Conservation (phyloP, 2,329 filamentous ascomycete genomes). For the Didymella glomerata region DNA sequence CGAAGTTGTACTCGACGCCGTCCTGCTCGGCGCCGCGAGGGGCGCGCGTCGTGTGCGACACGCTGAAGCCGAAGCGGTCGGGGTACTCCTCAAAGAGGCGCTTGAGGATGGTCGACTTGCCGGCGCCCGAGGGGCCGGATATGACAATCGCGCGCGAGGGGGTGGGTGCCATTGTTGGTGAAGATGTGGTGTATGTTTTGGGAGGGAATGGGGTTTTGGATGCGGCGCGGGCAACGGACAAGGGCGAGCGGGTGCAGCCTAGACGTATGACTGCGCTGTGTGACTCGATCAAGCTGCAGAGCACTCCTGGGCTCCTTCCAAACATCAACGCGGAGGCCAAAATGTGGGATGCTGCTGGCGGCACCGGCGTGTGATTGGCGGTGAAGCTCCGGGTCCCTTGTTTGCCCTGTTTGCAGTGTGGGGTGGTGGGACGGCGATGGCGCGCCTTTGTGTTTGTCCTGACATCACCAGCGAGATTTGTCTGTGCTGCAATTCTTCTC, state of each 20-base stretch:
- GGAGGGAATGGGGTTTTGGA: neutral
- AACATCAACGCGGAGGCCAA: conserved; percentile 37
- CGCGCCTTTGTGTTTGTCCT: conserved; percentile 44
- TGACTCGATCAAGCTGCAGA: conserved; percentile 20
- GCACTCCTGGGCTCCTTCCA: conserved; percentile 19
- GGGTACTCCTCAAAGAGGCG: conserved; percentile 72
- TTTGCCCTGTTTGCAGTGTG: conserved; percentile 27
- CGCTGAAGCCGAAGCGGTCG: conserved; percentile 70
- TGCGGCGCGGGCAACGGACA: neutral
- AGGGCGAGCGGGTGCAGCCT: neutral
- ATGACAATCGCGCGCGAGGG: conserved; percentile 67
- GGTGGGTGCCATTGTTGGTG: conserved; percentile 27
- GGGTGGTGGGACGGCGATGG: conserved; percentile 37
- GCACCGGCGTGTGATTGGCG: conserved; percentile 44
- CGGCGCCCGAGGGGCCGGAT: conserved; percentile 80
- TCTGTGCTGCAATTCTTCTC: conserved; percentile 6
- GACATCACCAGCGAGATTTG: conserved; percentile 34
- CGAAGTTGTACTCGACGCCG: conserved; percentile 81
- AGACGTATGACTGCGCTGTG: conserved; percentile 1
- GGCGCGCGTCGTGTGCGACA: conserved; percentile 77
- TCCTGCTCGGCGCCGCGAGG: conserved; percentile 79
- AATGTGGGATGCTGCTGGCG: conserved; percentile 20
- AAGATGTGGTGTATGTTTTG: conserved; percentile 9
- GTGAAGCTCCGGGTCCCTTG: conserved; percentile 25
- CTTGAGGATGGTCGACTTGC: conserved; percentile 82